Conservation (phyloP, 495 filamentous ascomycete species). For the Penicillium ochrochloron region DNA sequence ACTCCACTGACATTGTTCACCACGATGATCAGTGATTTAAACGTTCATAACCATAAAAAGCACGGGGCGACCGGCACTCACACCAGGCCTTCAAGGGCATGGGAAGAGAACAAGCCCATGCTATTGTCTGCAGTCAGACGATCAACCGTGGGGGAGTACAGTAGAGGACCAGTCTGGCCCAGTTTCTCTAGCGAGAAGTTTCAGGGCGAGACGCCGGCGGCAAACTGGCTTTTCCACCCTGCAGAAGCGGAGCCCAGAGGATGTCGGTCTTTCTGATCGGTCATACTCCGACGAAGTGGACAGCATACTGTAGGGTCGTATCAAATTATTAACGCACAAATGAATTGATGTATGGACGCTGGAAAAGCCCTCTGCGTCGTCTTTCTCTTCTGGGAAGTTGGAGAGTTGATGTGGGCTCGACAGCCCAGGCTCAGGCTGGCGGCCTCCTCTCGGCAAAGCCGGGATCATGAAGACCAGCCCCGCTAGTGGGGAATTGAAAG, state of each 20-base stretch:
- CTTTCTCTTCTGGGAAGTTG: neutral
- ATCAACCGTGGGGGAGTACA: neutral
- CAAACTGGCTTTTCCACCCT: conserved; percentile 14
- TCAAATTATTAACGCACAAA: neutral
- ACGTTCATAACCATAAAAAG: conserved; percentile 13
- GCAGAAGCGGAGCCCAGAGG: conserved; percentile 11
- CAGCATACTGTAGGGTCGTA: neutral
- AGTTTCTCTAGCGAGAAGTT: conserved; percentile 7
- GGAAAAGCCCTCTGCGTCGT: neutral
- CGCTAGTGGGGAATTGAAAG: neutral
- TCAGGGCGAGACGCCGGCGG: conserved; percentile 30
- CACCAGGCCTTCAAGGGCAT: neutral
- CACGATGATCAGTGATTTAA: conserved; percentile 6
- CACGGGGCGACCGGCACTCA: conserved; percentile 9
- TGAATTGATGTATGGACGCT: neutral
- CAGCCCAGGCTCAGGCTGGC: neutral
- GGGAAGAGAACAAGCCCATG: neutral
- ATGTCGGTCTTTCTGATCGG: conserved; percentile 1
- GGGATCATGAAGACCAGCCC: neutral
- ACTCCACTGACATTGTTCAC: neutral
- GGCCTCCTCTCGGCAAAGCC: neutral
- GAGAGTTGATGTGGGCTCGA: neutral
- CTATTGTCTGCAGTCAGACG: neutral
- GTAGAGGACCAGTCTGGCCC: neutral
- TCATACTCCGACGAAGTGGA: neutral